Percentiles rank a stretch among this genome's conserved stretches.
These are phyloP conservation scores for Ogataea nitratoaversa DNA, from an alignment of 805 yeast species.

Conservation along the genomic window DNA sequence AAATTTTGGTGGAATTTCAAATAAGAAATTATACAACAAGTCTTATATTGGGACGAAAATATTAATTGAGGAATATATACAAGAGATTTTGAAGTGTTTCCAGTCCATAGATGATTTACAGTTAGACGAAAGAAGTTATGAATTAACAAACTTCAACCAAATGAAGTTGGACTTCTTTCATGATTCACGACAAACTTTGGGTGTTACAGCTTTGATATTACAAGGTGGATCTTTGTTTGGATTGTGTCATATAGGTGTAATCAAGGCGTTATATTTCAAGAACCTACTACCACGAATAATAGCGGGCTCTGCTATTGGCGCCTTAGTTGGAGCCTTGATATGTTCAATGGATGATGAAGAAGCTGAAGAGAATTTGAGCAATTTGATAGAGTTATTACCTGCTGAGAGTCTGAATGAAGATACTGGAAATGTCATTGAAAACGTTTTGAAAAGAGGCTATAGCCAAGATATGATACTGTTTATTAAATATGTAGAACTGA, in stretches of 20 bases:
- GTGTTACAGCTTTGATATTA: constrained; percentile 82
- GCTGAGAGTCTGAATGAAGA: constrained; percentile 26
- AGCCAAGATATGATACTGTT: constrained; percentile 82
- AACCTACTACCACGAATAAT: constrained; percentile 79
- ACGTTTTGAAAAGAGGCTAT: constrained; percentile 73
- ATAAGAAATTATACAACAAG: constrained; percentile 70
- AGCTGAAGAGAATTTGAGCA: constrained; percentile 40
- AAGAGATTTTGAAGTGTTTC: constrained; percentile 69
- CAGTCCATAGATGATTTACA: constrained; percentile 49
- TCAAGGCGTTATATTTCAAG: constrained; percentile 72
- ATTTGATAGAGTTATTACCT: constrained; percentile 44
- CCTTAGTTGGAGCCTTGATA: constrained; percentile 82
- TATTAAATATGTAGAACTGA: constrained; percentile 68
- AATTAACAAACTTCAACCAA: constrained; percentile 47
- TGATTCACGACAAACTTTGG: constrained; percentile 82
- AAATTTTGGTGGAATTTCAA: constrained; percentile 88
- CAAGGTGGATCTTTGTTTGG: constrained; percentile 98
- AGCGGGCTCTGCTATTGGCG: constrained; percentile 92
- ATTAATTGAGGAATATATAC: constrained; percentile 80
- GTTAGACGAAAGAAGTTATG: constrained; percentile 22
- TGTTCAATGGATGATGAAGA: constrained; percentile 72
- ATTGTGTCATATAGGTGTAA: constrained; percentile 88
- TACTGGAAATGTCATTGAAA: constrained; percentile 62
- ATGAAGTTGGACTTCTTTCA: constrained; percentile 71
- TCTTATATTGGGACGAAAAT: constrained; percentile 86